phyloP scores from a whole-genome alignment of 495 filamentous ascomycete genomes.

The Penicillium flavigenum region DNA sequence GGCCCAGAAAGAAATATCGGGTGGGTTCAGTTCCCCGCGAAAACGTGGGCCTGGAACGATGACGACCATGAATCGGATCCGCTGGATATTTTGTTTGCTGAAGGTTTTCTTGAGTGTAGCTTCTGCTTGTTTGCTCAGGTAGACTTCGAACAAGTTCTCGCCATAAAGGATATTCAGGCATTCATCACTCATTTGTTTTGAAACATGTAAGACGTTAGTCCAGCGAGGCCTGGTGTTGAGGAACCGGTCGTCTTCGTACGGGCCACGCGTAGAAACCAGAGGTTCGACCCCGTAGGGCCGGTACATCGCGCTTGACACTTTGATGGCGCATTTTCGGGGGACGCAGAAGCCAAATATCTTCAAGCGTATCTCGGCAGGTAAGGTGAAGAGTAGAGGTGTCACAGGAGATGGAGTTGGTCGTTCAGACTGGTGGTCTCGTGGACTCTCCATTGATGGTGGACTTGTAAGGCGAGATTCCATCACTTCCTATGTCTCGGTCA shows the following conservation, averaged over 20 bases:
- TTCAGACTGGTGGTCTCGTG: neutral
- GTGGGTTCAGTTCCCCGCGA: neutral
- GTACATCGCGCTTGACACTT: neutral
- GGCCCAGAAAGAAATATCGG: neutral
- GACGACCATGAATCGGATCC: neutral
- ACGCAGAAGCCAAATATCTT: neutral
- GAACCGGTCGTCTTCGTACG: neutral
- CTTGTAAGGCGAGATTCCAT: neutral
- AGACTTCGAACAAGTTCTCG: conserved; percentile 1
- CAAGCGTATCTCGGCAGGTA: neutral
- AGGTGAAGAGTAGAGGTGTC: neutral
- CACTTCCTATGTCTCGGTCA: neutral
- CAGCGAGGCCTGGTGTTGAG: neutral
- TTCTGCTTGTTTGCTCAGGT: neutral
- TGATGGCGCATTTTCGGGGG: conserved; percentile 1
- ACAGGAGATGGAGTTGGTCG: neutral
- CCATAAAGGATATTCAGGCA: conserved; percentile 1
- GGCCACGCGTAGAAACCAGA: neutral
- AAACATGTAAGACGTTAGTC: neutral
- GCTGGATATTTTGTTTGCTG: neutral
- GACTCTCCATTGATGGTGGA: neutral
- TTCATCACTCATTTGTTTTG: conserved; percentile 2
- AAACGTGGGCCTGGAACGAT: neutral
- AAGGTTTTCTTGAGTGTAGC: neutral
- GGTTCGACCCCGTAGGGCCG: neutral